Evolutionary conservation across 208 protist genomes (phyloP).

Genomic region (Wallacemonas collosoma): DNA sequence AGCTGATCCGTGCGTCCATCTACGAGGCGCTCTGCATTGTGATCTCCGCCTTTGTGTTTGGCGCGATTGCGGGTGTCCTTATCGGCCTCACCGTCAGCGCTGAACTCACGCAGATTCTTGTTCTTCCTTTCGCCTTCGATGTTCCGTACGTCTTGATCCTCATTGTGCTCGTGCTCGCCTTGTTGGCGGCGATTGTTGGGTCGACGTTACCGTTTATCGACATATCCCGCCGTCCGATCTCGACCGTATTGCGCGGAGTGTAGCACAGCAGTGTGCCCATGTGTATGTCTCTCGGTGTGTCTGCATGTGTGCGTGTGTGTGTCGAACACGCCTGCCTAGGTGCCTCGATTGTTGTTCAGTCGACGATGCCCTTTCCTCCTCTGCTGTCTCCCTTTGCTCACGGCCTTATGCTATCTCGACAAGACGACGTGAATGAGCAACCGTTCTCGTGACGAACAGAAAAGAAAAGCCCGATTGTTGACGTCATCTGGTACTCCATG

Average conservation of each 20-base stretch:
- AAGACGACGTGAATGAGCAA: too few relatives aligned
- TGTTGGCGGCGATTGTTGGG: constrained; percentile 87
- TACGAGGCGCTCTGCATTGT: constrained; percentile 95
- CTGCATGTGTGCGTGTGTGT: too few relatives aligned
- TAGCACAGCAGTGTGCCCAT: neutral
- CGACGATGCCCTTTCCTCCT: neutral
- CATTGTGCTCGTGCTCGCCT: constrained; percentile 65
- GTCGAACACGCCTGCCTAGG: too few relatives aligned
- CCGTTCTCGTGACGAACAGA: too few relatives aligned
- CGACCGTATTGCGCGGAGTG: constrained; percentile 60
- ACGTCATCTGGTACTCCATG: too few relatives aligned
- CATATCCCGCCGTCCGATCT: constrained; percentile 77
- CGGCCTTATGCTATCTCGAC: neutral
- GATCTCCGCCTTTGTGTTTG: constrained; percentile 89
- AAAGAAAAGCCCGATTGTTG: too few relatives aligned
- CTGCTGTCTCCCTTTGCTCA: neutral
- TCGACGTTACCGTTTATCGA: constrained; percentile 76
- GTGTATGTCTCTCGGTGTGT: too few relatives aligned
- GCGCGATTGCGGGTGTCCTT: constrained; percentile 61
- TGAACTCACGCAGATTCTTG: constrained; percentile 88
- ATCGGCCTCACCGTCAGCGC: constrained; percentile 84
- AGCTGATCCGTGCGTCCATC: constrained; percentile 89
- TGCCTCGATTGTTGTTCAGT: too few relatives aligned
- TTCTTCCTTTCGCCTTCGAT: constrained; percentile 87
- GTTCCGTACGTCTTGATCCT: constrained; percentile 90